Base-by-base conservation (phyloP, 257 asterid species). In the Capsicum pubescens region DNA sequence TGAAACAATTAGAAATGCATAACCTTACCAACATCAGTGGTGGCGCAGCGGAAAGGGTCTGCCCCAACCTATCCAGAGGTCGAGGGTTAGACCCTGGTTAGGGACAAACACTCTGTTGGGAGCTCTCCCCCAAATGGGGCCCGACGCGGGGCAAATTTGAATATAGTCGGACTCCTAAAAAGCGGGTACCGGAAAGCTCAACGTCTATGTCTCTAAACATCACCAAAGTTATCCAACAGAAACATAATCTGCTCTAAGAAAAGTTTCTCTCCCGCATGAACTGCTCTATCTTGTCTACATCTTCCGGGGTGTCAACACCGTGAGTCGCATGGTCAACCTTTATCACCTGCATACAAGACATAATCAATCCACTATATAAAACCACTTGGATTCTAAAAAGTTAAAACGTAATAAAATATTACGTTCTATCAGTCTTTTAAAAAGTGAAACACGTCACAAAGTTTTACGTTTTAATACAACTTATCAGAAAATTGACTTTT, bases 281-380 rank as follows among this genome's bases (percentile, higher is more conserved):
- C 21, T 63, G 81, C 90, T 94, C 97, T 69, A 92, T 87, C 87
- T 90, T 94, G 61, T 78, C 93, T 59, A 92, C 89, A 54, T 94
- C 98, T 86, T 90, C 97, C 0, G 93, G 92, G 84, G 89, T 88
- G 85, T 94, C 98, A 70, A 92, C 93, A 17, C 98, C 97, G 39
- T 92, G 97, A 67, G 93, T 87, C 39, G 91, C 98, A 36, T 92
- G 91, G 79, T 92, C 93, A 26, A 94, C 98, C 87, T 91, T 92
- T 83, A 94, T 94, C 86, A 91, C 98, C 94, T 91, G 90, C 68
- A 59, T 54, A 54, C 63, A 14, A 26, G 64, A 54, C 0, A 0
- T 52, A 48, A 76, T 54, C 26, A 26, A 52, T 54, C 0, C 64
- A 76, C 3, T 0, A 54, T 21, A 13, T 76, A 13, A 26, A 13